Percentiles rank a stretch among this genome's conserved stretches.
Evolutionary conservation across 805 yeast genomes (phyloP).

Genomic region (Jamesozyma gamospora): DNA sequence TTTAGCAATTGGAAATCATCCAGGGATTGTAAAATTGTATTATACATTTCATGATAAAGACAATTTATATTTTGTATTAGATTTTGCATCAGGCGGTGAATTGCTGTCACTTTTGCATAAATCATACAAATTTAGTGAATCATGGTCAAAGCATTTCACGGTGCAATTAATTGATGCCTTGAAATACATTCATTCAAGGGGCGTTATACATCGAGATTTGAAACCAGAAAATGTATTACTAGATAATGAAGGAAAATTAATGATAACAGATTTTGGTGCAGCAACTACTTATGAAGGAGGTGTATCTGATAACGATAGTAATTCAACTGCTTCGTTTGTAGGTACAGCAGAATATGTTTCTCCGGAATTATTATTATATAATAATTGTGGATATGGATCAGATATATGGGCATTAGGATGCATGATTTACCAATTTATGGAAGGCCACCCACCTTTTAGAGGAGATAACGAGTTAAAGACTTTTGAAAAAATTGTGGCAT

Average conservation of each 20-base stretch:
- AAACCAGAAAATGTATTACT: conserved; percentile 90
- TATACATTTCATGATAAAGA: conserved; percentile 92
- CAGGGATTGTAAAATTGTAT: conserved; percentile 85
- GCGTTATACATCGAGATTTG: conserved; percentile 86
- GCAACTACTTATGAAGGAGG: conserved; percentile 46
- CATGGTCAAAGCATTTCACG: conserved; percentile 69
- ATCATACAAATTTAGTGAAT: conserved; percentile 67
- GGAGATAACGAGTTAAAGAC: conserved; percentile 79
- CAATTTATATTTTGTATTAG: conserved; percentile 82
- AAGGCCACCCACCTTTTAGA: conserved; percentile 83
- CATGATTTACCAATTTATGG: conserved; percentile 69
- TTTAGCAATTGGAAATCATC: conserved; percentile 66
- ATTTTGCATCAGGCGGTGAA: conserved; percentile 94
- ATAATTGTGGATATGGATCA: conserved; percentile 71
- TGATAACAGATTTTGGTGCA: conserved; percentile 97
- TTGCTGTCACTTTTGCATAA: conserved; percentile 67
- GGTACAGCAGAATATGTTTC: conserved; percentile 97
- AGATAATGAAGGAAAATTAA: conserved; percentile 74
- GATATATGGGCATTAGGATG: conserved; percentile 96
- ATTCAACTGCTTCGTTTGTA: conserved; percentile 61
- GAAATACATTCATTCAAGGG: conserved; percentile 76
- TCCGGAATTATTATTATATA: conserved; percentile 74
- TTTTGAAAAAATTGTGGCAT: conserved; percentile 74
- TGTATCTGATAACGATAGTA: conserved; percentile 10
- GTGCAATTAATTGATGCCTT: conserved; percentile 86